A percentile compares a stretch with the other conserved stretches of the same genome.
phyloP scores from a whole-genome alignment of 352 stramenopile genomes.

The Globisporangium irregulare region DNA sequence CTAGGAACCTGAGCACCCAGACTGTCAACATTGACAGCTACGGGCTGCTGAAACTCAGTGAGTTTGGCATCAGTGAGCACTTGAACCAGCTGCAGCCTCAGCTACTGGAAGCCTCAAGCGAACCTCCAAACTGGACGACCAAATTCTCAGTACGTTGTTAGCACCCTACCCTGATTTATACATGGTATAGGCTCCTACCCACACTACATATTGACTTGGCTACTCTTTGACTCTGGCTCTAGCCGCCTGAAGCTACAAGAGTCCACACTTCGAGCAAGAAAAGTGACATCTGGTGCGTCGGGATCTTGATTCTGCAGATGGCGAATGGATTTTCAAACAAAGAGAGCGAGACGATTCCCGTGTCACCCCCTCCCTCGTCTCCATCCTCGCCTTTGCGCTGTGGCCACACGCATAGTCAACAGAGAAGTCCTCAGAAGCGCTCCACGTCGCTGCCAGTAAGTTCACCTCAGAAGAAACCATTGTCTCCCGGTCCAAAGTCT shows the following conservation, averaged over 20 bases:
- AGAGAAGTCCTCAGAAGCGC: conserved; percentile 10
- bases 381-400: not conserved
- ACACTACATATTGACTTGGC: not conserved
- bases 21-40: conserved; percentile 61
- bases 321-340: conserved; percentile 17
- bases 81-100: conserved; percentile 1
- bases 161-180: not conserved
- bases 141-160: conserved; percentile 17
- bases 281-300: conserved; percentile 55
- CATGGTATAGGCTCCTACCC: not conserved
- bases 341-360: conserved; percentile 4
- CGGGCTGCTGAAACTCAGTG: conserved; percentile 46
- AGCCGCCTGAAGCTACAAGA: conserved; percentile 30
- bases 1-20: conserved; percentile 42
- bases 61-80: conserved; percentile 38
- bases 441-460: not conserved
- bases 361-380: not conserved
- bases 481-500: not conserved
- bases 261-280: conserved; percentile 22
- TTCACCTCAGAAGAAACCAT: conserved; percentile 7
- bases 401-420: not conserved
- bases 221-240: not conserved
- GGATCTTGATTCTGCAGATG: conserved; percentile 60
- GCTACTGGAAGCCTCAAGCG: not conserved
- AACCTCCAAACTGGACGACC: conserved; percentile 21